phyloP scores from a whole-genome alignment of 2,329 filamentous ascomycete genomes.

The Cytospora piceicola region DNA sequence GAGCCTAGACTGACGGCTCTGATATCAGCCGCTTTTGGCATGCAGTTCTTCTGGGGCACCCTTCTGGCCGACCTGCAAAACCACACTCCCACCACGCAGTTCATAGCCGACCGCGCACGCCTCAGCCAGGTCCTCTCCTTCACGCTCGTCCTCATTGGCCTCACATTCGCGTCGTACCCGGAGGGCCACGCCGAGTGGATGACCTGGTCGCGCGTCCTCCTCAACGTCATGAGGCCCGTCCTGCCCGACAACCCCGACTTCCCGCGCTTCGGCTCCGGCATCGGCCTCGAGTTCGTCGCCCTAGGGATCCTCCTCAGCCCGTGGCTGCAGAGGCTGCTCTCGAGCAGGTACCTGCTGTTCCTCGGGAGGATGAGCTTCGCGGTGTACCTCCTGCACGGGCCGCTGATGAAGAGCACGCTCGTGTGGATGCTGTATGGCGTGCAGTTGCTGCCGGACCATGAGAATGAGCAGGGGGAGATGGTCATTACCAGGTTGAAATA shows the following conservation, averaged over 20 bases:
- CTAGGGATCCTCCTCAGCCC: slow-evolving; percentile 58
- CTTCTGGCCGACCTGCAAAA: slow-evolving; percentile 64
- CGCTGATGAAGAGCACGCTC: slow-evolving; percentile 61
- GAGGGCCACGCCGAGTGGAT: slow-evolving; percentile 58
- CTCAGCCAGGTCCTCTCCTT: slow-evolving; percentile 49
- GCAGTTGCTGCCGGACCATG: slow-evolving; percentile 41
- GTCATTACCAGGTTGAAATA: slow-evolving; percentile 42
- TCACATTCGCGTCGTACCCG: slow-evolving; percentile 64
- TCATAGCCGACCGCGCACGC: slow-evolving; percentile 50
- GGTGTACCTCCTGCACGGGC: slow-evolving; percentile 66
- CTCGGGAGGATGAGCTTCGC: slow-evolving; percentile 67
- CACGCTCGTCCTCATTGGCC: slow-evolving; percentile 54
- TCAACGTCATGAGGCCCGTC: slow-evolving; percentile 47
- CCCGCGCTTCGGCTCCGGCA: slow-evolving; percentile 46
- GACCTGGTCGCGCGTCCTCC: slow-evolving; percentile 56
- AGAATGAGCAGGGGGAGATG: slow-evolving; percentile 42
- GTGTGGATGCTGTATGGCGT: slow-evolving; percentile 63
- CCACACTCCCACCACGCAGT: slow-evolving; percentile 52
- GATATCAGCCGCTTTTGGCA: slow-evolving; percentile 50
- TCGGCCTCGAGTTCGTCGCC: slow-evolving; percentile 48
- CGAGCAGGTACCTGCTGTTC: slow-evolving; percentile 60
- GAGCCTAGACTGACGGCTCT: slow-evolving; percentile 24
- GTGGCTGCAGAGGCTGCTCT: slow-evolving; percentile 55
- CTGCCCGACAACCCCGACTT: slow-evolving; percentile 52
- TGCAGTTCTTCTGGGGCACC: slow-evolving; percentile 65